These are phyloP conservation scores for Fusarium sp. DNA, from an alignment of 2,329 filamentous ascomycete species.

Conservation along the genomic window DNA sequence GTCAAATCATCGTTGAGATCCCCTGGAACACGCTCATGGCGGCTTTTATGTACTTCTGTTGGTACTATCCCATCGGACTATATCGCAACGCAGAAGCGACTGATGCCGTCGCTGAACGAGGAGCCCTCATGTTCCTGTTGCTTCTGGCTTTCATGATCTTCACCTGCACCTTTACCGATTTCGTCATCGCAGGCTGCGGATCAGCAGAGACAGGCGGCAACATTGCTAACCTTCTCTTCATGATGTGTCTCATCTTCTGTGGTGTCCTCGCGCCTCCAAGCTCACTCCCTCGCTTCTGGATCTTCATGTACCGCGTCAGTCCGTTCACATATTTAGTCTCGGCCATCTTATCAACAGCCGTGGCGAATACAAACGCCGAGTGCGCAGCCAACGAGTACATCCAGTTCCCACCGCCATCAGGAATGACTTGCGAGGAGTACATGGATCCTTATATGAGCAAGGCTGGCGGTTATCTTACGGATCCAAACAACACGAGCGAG, in stretches of 20 bases:
- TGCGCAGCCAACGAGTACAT: constrained; percentile 80
- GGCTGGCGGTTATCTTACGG: constrained; percentile 66
- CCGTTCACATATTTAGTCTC: constrained; percentile 86
- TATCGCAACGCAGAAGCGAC: constrained; percentile 68
- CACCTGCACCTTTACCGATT: constrained; percentile 73
- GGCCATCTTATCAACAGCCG: constrained; percentile 76
- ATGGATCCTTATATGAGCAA: constrained; percentile 61
- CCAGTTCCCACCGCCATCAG: constrained; percentile 70
- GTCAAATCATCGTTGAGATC: constrained; percentile 76
- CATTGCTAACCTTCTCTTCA: constrained; percentile 74
- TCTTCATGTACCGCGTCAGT: constrained; percentile 73
- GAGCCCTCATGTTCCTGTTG: constrained; percentile 74
- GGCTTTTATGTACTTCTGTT: constrained; percentile 73
- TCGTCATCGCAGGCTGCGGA: constrained; percentile 73
- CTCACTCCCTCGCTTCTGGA: constrained; percentile 66
- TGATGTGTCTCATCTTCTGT: constrained; percentile 63
- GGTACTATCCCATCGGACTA: constrained; percentile 78
- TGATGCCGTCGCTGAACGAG: constrained; percentile 64
- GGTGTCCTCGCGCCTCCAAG: constrained; percentile 52
- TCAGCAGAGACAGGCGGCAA: constrained; percentile 76
- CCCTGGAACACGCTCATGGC: constrained; percentile 76
- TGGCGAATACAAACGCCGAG: constrained; percentile 73
- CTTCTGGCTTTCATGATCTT: constrained; percentile 74
- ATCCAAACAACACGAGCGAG: constrained; percentile 57
- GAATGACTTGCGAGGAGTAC: constrained; percentile 72